phyloP scores from a whole-genome alignment of 179 eudicot genomes.

The Corrigiola litoralis region DNA sequence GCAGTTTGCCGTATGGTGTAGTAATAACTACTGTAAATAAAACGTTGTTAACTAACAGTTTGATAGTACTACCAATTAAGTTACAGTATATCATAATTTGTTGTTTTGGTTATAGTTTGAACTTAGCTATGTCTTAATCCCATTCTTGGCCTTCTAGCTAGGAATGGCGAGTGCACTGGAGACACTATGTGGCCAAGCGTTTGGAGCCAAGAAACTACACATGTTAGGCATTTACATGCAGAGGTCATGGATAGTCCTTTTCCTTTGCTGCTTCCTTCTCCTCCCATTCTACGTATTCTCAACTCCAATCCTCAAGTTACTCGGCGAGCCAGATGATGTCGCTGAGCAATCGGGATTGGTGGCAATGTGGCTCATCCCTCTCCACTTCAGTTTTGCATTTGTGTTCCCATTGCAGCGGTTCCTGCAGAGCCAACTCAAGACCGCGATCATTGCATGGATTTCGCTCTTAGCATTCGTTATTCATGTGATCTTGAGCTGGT shows the following conservation, averaged over 20 bases:
- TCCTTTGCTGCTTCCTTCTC: slow-evolving; percentile 38
- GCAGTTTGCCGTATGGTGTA: no score
- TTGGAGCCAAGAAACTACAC: slow-evolving; percentile 32
- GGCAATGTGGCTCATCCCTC: slow-evolving; percentile 30
- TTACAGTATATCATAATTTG: not conserved
- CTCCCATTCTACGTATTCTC: slow-evolving; percentile 34
- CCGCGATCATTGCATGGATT: slow-evolving; percentile 31
- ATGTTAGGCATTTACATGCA: slow-evolving; percentile 42
- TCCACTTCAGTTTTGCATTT: slow-evolving; percentile 42
- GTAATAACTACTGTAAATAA: no score
- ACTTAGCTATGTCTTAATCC: not conserved
- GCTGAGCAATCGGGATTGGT: slow-evolving; percentile 25
- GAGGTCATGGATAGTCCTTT: slow-evolving; percentile 44
- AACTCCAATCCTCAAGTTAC: slow-evolving; percentile 25
- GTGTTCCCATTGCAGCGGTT: slow-evolving; percentile 33
- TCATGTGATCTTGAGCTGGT: slow-evolving; percentile 22
- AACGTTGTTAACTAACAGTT: no score
- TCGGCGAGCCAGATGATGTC: slow-evolving; percentile 34
- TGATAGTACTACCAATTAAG: no score
- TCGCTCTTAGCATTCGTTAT: slow-evolving; percentile 16
- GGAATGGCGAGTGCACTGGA: slow-evolving; percentile 46
- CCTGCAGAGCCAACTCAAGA: slow-evolving; percentile 37
- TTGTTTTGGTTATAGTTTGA: not conserved
- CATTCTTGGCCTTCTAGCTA: no score
- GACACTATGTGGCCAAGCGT: slow-evolving; percentile 41